phyloP scores from a whole-genome alignment of 108 stramenopile genomes.

The Pseudonitzschia pungens region DNA sequence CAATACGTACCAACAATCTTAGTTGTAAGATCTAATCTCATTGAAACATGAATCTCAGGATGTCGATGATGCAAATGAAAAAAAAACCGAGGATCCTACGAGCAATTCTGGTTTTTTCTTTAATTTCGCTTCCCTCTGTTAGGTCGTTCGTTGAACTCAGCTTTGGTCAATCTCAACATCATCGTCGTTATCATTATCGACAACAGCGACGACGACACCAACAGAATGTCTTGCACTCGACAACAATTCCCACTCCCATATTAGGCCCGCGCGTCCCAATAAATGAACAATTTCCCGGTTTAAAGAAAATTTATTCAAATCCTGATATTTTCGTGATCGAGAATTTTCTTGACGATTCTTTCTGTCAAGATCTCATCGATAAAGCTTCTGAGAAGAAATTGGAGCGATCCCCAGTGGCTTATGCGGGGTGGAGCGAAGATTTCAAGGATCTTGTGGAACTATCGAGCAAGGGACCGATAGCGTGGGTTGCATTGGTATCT shows the following conservation, averaged over 20 bases:
- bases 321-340: conserved; percentile 77
- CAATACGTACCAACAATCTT: background rate
- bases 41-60: background rate
- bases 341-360: conserved; percentile 45
- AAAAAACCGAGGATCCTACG: background rate
- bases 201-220: background rate
- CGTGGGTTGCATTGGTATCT: conserved; percentile 58
- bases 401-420: conserved; percentile 68
- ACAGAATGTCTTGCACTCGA: background rate
- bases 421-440: conserved; percentile 78
- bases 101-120: background rate
- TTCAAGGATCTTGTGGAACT: conserved; percentile 67
- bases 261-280: conserved; percentile 53
- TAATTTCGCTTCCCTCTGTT: background rate
- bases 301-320: conserved; percentile 56
- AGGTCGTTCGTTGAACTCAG: background rate
- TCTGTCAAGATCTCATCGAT: conserved; percentile 58
- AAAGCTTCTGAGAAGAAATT: conserved; percentile 49
- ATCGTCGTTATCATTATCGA: background rate
- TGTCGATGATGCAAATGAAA: background rate
- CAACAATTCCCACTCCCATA: background rate
- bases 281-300: conserved; percentile 51
- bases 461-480: conserved; percentile 70
- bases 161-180: background rate
- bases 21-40: background rate